These are phyloP conservation scores for Xylaria sp. DNA, from an alignment of 2,329 filamentous ascomycete genomes.

Conservation along the genomic window DNA sequence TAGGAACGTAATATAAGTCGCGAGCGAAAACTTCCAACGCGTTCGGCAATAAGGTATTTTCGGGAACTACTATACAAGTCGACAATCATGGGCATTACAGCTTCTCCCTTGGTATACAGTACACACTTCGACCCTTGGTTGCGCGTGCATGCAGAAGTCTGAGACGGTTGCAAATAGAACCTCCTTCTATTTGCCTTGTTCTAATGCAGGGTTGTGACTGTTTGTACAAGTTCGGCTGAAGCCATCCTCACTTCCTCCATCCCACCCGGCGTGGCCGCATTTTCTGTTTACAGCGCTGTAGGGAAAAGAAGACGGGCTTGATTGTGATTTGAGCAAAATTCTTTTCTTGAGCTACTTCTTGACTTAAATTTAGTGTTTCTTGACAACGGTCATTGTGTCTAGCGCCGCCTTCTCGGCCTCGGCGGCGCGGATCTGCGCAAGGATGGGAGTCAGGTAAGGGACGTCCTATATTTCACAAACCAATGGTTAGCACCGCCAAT, in stretches of 20 bases:
- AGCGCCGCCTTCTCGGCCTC: conserved; percentile 63
- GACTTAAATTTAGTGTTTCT: conserved; percentile 44
- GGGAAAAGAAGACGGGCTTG: not conserved
- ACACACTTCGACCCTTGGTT: not conserved
- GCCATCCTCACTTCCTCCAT: conserved; percentile 16
- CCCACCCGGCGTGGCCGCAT: conserved; percentile 12
- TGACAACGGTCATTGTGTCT: conserved; percentile 48
- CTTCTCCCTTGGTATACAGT: not conserved
- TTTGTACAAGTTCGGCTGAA: conserved; percentile 42
- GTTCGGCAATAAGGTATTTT: conserved; percentile 2
- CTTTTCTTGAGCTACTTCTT: not conserved
- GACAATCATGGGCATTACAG: not conserved
- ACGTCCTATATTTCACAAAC: conserved; percentile 55
- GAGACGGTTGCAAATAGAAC: conserved; percentile 14
- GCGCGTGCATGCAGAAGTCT: not conserved
- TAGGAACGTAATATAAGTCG: not conserved
- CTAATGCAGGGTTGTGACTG: conserved; percentile 37
- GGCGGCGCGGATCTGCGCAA: conserved; percentile 62
- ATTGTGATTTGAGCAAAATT: conserved; percentile 7
- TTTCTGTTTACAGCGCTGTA: conserved; percentile 22
- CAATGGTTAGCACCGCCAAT: conserved; percentile 17
- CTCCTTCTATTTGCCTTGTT: conserved; percentile 41
- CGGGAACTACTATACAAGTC: conserved; percentile 3
- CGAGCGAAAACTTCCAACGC: conserved; percentile 5
- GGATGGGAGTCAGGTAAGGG: conserved; percentile 65